These are phyloP conservation scores for Penicillium nordicum DNA, from an alignment of 2,329 filamentous ascomycete species.

Conservation along the genomic window DNA sequence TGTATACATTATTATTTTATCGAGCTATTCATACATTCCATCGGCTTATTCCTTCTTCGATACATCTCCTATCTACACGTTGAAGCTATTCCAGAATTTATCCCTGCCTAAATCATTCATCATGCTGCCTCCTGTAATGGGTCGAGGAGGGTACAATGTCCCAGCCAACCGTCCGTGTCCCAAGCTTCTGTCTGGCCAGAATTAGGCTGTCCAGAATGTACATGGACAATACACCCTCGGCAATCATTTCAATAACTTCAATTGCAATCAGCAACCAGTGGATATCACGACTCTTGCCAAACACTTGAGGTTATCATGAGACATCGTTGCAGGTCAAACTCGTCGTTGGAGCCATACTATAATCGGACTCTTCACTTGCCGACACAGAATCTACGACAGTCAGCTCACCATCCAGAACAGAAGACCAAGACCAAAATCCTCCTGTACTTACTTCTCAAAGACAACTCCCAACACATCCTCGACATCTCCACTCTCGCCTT, in stretches of 20 bases:
- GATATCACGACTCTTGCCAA: neutral
- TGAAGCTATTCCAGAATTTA: neutral
- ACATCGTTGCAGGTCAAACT: neutral
- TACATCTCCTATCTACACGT: neutral
- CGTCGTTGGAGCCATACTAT: neutral
- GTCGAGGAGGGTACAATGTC: conserved; percentile 40
- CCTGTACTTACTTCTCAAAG: conserved; percentile 79
- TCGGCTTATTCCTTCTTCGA: neutral
- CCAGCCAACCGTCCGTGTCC: conserved; percentile 5
- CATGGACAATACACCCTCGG: neutral
- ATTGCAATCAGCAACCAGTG: neutral
- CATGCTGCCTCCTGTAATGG: conserved; percentile 26
- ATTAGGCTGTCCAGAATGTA: neutral
- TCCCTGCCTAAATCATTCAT: neutral
- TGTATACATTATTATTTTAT: conserved; percentile 3
- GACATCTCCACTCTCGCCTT: conserved; percentile 80
- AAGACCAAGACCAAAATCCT: neutral
- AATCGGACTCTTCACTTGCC: conserved; percentile 44
- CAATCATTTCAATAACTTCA: neutral
- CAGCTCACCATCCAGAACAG: conserved; percentile 9
- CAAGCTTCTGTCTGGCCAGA: neutral
- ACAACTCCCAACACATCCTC: conserved; percentile 95
- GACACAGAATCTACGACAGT: conserved; percentile 52
- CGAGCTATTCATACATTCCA: conserved; percentile 2
- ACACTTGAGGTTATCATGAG: no score